Base-by-base conservation (phyloP, 495 filamentous ascomycete species). In the Aspergillus sparsus region DNA sequence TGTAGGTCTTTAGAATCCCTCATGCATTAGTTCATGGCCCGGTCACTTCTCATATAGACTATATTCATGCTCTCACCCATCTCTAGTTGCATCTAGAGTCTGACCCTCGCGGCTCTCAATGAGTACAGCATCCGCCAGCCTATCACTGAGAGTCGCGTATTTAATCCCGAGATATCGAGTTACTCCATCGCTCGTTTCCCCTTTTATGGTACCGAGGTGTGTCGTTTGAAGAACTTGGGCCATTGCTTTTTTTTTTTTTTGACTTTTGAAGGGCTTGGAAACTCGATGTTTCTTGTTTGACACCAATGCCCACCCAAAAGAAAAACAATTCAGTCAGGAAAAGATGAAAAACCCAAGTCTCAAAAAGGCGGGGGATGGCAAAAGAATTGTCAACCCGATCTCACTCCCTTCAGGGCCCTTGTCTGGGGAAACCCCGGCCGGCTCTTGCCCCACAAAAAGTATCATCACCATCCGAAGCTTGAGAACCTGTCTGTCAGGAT, bases 111-210 rank as follows among this genome's bases (percentile, higher is more conserved):
- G 53, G 12, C 39, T 62, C 46, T 71, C 64, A 31, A 69, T 44
- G 33, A 73, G 52, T 27, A 72, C 62, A 35, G 72, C 68, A 44
- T 69, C 65, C 10, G 72, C 69, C 15, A 75, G 55, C 49, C 71
- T 57, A 53, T 75, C 55, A 21, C 63, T 60, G 15, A 75, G 54
- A n/a, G 62, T 70, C 27, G 72, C 72, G 60, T 75, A 75, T 68
- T 72, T 67, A 45, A 73, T 65, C 3, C 70, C 72, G 7, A 68
- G 60, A 53, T 66, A 75, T 49, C 71, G 65, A n/a, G 66, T 70
- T 10, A 72, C 69, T 1, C 64, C 55, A 0, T 69, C 66, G 5
- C 33, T 46, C 16, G 37, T 58, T 49, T 57, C 68, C 12, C 69
- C 71, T 31, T 60, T 66, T 33, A 70, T 66, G 13, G 63, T 47